Conservation (phyloP, 2,329 filamentous ascomycete genomes). For the Cytospora paraplurivora region DNA sequence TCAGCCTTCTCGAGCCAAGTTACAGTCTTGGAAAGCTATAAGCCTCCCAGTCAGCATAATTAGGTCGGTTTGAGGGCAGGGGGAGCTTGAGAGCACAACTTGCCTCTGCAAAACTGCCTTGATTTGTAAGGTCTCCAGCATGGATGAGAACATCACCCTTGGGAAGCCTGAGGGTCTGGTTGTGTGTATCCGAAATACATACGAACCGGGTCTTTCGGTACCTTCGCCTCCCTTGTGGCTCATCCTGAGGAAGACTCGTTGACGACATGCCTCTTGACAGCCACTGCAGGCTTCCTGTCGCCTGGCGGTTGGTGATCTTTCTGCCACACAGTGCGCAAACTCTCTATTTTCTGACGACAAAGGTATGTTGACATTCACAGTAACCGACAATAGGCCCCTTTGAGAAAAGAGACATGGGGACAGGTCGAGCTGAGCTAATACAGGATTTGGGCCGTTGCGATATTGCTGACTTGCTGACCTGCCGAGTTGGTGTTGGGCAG, state of each 20-base stretch:
- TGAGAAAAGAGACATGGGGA: conserved; percentile 9
- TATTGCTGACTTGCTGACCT: not conserved
- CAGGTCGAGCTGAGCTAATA: not conserved
- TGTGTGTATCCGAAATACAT: conserved; percentile 78
- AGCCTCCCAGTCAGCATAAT: not conserved
- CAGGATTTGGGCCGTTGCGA: not conserved
- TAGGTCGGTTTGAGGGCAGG: no score
- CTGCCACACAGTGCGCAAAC: conserved; percentile 14
- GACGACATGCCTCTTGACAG: conserved; percentile 13
- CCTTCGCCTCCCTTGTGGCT: conserved; percentile 13
- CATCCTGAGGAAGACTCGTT: not conserved
- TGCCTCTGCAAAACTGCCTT: conserved; percentile 62
- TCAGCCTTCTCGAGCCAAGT: conserved; percentile 68
- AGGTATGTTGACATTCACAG: not conserved
- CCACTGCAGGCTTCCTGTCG: not conserved
- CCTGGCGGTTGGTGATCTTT: not conserved
- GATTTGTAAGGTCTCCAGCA: conserved; percentile 75
- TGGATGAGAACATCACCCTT: conserved; percentile 75
- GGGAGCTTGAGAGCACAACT: not conserved
- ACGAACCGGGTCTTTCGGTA: conserved; percentile 64
- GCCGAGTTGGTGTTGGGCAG: not conserved
- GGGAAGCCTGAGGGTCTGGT: conserved; percentile 64
- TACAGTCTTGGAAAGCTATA: conserved; percentile 59
- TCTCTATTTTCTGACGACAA: not conserved
- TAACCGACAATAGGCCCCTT: not conserved